A percentile compares a stretch with the other conserved stretches of the same genome.
Conservation (phyloP, 2,329 filamentous ascomycete genomes). For the Fusarium xyrophilum region DNA sequence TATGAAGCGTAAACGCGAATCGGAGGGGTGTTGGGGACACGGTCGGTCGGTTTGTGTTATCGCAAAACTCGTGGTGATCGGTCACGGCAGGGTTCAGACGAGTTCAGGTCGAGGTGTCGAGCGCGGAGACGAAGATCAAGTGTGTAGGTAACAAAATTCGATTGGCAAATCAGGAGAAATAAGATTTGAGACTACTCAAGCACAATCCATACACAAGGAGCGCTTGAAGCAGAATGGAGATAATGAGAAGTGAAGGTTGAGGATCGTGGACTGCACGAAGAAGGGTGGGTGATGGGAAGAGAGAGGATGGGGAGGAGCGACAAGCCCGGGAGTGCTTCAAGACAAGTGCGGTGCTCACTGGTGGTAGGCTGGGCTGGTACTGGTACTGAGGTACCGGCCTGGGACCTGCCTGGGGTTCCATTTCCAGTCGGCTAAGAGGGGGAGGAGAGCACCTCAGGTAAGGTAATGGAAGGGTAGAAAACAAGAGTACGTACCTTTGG, state of each 20-base stretch:
- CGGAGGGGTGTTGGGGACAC: constrained; percentile 35
- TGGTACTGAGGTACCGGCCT: constrained; percentile 37
- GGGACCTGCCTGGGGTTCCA: constrained; percentile 38
- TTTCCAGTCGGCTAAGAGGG: constrained; percentile 40
- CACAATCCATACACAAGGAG: constrained; percentile 34
- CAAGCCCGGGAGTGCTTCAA: constrained; percentile 44
- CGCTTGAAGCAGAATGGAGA: constrained; percentile 30
- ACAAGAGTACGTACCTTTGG: constrained; percentile 42
- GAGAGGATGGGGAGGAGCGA: constrained; percentile 50
- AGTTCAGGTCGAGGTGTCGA: constrained; percentile 37
- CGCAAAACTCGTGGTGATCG: constrained; percentile 44
- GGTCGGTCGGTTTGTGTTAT: constrained; percentile 41
- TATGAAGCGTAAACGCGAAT: constrained; percentile 29
- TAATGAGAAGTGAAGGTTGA: constrained; percentile 32
- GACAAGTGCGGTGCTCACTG: constrained; percentile 36
- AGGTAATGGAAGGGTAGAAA: constrained; percentile 2
- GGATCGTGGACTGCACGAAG: constrained; percentile 46
- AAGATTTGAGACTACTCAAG: constrained; percentile 38
- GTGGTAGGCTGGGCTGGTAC: constrained; percentile 6
- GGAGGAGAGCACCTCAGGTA: constrained; percentile 16
- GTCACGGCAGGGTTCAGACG: constrained; percentile 40
- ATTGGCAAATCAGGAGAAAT: constrained; percentile 16
- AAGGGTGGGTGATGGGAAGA: constrained; percentile 45
- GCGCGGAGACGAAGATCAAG: constrained; percentile 35
- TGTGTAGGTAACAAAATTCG: constrained; percentile 11